A percentile compares a stretch with the other conserved stretches of the same genome.
Evolutionary conservation across 257 asterid genomes (phyloP).

Genomic region (Catharanthus roseus): DNA sequence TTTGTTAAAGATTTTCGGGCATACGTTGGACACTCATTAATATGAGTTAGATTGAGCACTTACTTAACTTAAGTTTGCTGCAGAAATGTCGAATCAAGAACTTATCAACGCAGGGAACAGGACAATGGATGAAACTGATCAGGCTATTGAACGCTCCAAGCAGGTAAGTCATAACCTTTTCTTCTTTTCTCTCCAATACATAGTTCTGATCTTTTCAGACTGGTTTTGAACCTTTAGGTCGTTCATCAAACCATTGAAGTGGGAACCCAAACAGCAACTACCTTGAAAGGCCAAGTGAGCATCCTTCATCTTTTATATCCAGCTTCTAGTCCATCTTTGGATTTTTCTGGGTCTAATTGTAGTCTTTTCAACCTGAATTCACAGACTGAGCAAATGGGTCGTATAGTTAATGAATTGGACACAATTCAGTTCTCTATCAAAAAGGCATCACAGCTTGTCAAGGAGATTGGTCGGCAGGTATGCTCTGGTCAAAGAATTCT

Average conservation of each 20-base stretch:
- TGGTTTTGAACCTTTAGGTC: conserved; percentile 46
- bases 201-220: conserved; percentile 18
- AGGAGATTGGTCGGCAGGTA: conserved; percentile 99
- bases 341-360: conserved; percentile 14
- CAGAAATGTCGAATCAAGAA: conserved; percentile 98
- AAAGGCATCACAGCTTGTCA: conserved; percentile 95
- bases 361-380: conserved; percentile 4
- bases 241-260: conserved; percentile 97
- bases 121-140: conserved; percentile 97
- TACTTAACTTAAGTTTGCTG: conserved; percentile 10
- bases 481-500: conserved; percentile 9
- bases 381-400: conserved; percentile 99
- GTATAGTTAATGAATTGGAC: conserved; percentile 89
- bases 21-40: neutral
- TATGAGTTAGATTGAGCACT: neutral
- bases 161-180: conserved; percentile 47
- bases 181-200: conserved; percentile 19
- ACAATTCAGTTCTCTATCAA: conserved; percentile 91
- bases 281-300: conserved; percentile 95
- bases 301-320: neutral
- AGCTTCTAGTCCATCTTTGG: conserved; percentile 9
- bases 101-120: conserved; percentile 69
- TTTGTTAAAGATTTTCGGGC: neutral
- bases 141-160: conserved; percentile 97
- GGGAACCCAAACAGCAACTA: conserved; percentile 88